Conservation (phyloP, 108 stramenopile species). For the Pseudonitzschia multiseries region DNA sequence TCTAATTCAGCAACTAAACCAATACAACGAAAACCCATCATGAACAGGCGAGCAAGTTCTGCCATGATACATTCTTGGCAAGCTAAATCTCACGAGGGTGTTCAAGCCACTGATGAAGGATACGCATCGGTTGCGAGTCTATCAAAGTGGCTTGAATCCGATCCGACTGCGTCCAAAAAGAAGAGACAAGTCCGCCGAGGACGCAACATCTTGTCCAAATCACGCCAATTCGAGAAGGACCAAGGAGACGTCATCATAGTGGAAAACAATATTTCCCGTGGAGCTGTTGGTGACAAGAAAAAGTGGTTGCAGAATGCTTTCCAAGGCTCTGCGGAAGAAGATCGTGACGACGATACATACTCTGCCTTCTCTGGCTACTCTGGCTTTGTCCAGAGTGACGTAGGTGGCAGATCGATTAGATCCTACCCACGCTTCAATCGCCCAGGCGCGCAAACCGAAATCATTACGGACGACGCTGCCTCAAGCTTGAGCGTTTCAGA, state of each 20-base stretch:
- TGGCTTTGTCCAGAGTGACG: constrained; percentile 37
- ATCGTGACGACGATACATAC: constrained; percentile 6
- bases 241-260: constrained; percentile 40
- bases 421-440: not conserved
- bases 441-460: constrained; percentile 21
- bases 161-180: constrained; percentile 73
- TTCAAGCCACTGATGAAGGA: constrained; percentile 72
- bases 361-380: constrained; percentile 4
- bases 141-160: constrained; percentile 72
- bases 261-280: constrained; percentile 36
- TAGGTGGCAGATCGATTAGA: not conserved
- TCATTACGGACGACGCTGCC: constrained; percentile 31
- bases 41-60: constrained; percentile 7
- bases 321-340: constrained; percentile 14
- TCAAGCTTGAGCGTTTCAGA: constrained; percentile 57
- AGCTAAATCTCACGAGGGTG: constrained; percentile 33
- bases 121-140: constrained; percentile 75
- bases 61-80: not conserved
- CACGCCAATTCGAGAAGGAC: constrained; percentile 68
- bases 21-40: not conserved
- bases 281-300: constrained; percentile 36
- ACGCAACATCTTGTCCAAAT: constrained; percentile 66
- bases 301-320: constrained; percentile 39
- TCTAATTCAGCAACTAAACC: not conserved
- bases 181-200: constrained; percentile 62